A percentile compares a stretch with the other conserved stretches of the same genome.
Evolutionary conservation across 352 stramenopile species (phyloP).

Genomic region (Phytopythium litorale): DNA sequence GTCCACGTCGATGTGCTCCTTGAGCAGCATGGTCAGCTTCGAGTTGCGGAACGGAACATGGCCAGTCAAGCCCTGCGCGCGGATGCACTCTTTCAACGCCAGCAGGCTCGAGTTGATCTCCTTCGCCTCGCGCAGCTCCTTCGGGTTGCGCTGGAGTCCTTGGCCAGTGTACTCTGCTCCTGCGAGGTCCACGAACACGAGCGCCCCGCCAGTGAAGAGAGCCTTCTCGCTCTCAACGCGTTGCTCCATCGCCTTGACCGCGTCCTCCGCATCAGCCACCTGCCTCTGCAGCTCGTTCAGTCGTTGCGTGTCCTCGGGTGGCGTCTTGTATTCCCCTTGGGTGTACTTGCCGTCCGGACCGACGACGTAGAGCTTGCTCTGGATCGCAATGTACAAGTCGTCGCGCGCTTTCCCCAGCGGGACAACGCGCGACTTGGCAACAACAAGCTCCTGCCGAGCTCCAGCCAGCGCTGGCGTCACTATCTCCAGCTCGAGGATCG

Average conservation of each 20-base stretch:
- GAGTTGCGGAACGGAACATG: constrained; percentile 36
- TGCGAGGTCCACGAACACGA: constrained; percentile 51
- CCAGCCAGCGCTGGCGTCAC: constrained; percentile 33
- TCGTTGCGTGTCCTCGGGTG: constrained; percentile 16
- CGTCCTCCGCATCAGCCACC: constrained; percentile 17
- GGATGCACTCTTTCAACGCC: constrained; percentile 49
- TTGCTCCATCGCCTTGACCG: constrained; percentile 14
- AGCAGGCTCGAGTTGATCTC: constrained; percentile 49
- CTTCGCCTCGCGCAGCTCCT: constrained; percentile 18
- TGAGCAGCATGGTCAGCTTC: constrained; percentile 48
- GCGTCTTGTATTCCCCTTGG: constrained; percentile 1
- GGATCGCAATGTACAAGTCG: constrained; percentile 42
- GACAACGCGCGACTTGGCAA: constrained; percentile 33
- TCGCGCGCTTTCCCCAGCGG: constrained; percentile 45
- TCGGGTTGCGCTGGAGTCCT: constrained; percentile 21
- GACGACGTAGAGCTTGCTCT: constrained; percentile 30
- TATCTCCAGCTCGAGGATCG: constrained; percentile 50
- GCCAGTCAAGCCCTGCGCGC: constrained; percentile 16
- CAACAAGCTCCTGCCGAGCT: constrained; percentile 21
- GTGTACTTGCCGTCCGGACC: constrained; percentile 27
- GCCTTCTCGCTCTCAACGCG: constrained; percentile 13
- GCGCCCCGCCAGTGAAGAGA: constrained; percentile 19
- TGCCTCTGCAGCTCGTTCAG: constrained; percentile 18
- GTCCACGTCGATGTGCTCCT: constrained; percentile 21
- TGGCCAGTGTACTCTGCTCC: constrained; percentile 54